Evolutionary conservation across 345 rosid species (phyloP).

Genomic region (Eucalyptus coolabah): DNA sequence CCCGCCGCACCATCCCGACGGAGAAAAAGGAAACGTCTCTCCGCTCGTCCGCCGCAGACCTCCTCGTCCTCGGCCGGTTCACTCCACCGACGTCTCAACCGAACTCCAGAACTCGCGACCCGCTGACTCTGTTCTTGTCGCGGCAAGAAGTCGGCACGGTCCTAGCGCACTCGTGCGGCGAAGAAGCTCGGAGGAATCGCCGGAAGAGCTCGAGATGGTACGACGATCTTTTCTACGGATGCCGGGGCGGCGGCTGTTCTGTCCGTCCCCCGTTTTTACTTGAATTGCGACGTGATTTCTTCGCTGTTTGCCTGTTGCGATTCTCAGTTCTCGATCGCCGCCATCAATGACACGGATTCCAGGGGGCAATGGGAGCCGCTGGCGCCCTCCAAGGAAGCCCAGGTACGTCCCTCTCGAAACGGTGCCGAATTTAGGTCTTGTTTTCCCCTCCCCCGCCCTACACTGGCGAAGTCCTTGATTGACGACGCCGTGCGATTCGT

Average conservation of each 20-base stretch:
- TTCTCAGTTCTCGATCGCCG: slow-evolving; percentile 80
- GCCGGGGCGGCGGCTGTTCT: background rate
- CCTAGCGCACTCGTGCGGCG: background rate
- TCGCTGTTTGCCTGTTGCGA: background rate
- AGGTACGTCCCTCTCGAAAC: slow-evolving; percentile 18
- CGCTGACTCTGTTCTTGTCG: background rate
- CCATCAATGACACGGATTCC: slow-evolving; percentile 90
- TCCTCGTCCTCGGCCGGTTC: background rate
- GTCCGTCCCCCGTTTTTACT: background rate
- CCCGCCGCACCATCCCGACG: background rate
- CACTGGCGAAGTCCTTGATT: background rate
- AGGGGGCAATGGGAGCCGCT: slow-evolving; percentile 87
- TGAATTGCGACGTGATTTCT: background rate
- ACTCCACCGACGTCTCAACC: background rate
- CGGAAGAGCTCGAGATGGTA: background rate
- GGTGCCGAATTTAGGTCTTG: background rate
- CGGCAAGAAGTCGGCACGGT: background rate
- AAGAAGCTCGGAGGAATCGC: background rate
- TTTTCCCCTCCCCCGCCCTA: background rate
- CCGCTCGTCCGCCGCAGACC: background rate
- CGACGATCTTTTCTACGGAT: background rate
- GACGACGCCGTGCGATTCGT: background rate
- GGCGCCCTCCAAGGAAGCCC: slow-evolving; percentile 98
- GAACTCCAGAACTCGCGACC: background rate
- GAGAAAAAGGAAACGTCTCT: background rate